A percentile compares a stretch with the other conserved stretches of the same genome.
Conservation (phyloP, 2,329 filamentous ascomycete genomes). For the Fusarium algeriense region DNA sequence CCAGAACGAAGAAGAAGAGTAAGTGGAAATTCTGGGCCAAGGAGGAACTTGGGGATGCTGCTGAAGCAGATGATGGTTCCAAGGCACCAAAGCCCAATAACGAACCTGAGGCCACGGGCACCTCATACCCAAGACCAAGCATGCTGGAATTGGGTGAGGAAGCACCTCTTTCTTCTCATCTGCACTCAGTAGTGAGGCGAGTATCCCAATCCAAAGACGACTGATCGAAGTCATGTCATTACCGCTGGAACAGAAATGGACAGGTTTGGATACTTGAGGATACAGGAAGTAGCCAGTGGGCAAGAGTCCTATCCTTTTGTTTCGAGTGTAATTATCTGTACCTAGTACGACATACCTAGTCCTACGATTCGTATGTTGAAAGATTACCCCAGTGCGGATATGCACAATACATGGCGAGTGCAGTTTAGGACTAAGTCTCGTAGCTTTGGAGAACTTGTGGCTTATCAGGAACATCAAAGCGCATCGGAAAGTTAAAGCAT, state of each 20-base stretch:
- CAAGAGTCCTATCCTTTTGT: background rate
- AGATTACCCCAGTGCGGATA: background rate
- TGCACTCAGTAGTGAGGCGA: slow-evolving; percentile 7
- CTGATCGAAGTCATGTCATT: background rate
- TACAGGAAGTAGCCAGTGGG: background rate
- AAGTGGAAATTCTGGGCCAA: slow-evolving; percentile 34
- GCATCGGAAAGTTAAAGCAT: slow-evolving; percentile 8
- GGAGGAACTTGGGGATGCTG: background rate
- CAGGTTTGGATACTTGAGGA: background rate
- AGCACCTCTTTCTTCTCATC: background rate
- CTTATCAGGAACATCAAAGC: background rate
- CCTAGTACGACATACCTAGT: background rate
- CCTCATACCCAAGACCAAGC: background rate
- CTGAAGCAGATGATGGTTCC: background rate
- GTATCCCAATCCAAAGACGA: slow-evolving; percentile 14
- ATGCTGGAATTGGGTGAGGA: slow-evolving; percentile 5
- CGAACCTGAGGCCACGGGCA: background rate
- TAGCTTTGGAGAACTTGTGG: background rate
- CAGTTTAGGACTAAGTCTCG: background rate
- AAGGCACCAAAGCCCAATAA: background rate
- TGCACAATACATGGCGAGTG: background rate
- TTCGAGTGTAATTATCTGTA: background rate
- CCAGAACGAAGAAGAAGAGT: slow-evolving; percentile 9
- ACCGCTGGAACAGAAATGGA: background rate
- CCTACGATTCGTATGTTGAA: background rate